These are phyloP conservation scores for Pelargonium citronellum DNA, from an alignment of 441 rosid genomes.

Conservation along the genomic window DNA sequence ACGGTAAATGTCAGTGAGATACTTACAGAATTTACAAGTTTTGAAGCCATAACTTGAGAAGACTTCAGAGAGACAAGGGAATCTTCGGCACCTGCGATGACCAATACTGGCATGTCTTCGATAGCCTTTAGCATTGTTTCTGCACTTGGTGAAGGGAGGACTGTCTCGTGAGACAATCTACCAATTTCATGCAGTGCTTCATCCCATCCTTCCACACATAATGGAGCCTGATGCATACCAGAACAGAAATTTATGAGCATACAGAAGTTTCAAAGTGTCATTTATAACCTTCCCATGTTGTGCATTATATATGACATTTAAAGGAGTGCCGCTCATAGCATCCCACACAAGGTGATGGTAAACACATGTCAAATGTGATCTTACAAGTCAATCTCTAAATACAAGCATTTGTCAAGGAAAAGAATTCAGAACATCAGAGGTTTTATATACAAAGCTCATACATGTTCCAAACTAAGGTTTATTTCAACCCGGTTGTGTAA, in stretches of 20 bases:
- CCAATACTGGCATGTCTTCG: conserved; percentile 62
- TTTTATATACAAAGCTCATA: too few species aligned
- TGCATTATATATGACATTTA: too few species aligned
- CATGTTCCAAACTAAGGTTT: too few species aligned
- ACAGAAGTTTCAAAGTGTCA: not conserved
- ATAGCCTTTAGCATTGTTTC: conserved; percentile 55
- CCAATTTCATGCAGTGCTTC: conserved; percentile 94
- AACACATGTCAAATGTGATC: too few species aligned
- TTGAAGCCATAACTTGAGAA: conserved; percentile 78
- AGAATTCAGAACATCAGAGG: too few species aligned
- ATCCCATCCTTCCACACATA: conserved; percentile 90
- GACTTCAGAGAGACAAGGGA: conserved; percentile 76
- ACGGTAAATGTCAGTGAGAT: not conserved
- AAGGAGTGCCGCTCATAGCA: too few species aligned
- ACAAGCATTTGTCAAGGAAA: too few species aligned
- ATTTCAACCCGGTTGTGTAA: too few species aligned
- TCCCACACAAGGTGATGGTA: too few species aligned
- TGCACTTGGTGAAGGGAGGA: conserved; percentile 58
- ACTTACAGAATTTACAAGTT: conserved; percentile 92
- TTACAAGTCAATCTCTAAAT: too few species aligned
- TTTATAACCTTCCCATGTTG: too few species aligned
- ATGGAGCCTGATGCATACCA: conserved; percentile 50
- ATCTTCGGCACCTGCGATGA: conserved; percentile 89
- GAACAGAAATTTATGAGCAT: not conserved
- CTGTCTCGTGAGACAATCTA: conserved; percentile 70